Base-by-base conservation (phyloP, 371 early-diverging fungal genomes). In the Zopfochytrium polystomum region DNA sequence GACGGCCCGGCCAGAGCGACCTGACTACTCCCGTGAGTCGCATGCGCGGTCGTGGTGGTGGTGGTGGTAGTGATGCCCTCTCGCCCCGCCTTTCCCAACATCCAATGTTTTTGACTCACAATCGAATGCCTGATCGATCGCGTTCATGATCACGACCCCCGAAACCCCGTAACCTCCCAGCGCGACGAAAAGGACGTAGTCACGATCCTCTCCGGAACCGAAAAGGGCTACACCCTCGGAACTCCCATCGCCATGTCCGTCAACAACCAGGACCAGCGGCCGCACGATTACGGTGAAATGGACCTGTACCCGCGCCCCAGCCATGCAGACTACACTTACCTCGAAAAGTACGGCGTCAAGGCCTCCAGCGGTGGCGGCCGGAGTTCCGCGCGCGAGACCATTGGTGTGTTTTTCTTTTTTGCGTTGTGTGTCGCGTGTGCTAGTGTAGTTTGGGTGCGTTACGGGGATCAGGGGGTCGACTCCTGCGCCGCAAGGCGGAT, bases 321-420 rank as follows among this genome's bases (percentile, higher is more conserved):
- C 23, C 98, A 97, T 55, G 98, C 98, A 20, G 98, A 97, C 76
- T 95, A 84, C 79, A 97, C 98, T 6, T 97, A 97, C 63, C 70
- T 97, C 60, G 79, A 91, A 68, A 97, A 97, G 74, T 97, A 97
- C 66, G 91, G 93, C 44, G 74, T 97, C 57, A 97, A 97, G 79
- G 95, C 96, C 11, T 89, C 89, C 2, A 86, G 87, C 26, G 98
- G 98, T 52, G 98, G 98, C 38, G 98, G 98, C 43, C 80, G 98
- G 48, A 86, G 93, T 13, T 90, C 90, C 63, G 98, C 98, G 15
- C 87, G 98, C 48, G 98, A 97, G 73, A 95, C 98, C 6, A 93
- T 97, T 66, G 96, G 91, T 76, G 67, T 35, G 55, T 4, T 23
- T 44, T 20, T 30, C n/a, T n/a, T n/a, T n/a, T n/a, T n/a, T n/a